Evolutionary conservation across 352 stramenopile species (phyloP).

Genomic region (Pythium aphanidermatum): DNA sequence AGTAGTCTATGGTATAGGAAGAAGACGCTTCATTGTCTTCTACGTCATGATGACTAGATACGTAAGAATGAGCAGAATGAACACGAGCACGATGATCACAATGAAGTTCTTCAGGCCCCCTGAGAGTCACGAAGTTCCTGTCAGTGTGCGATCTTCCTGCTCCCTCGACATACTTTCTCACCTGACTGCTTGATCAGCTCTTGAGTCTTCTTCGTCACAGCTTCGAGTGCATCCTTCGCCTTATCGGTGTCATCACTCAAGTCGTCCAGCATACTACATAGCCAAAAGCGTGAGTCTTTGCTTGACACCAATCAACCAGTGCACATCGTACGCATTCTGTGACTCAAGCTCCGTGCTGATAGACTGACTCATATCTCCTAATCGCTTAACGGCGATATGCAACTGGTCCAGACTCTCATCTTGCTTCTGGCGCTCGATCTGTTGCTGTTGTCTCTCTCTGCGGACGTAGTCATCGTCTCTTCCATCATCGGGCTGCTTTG

Average conservation of each 20-base stretch:
- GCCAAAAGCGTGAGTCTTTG: background rate
- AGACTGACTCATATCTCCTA: slow-evolving; percentile 79
- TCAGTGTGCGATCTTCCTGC: too few species aligned
- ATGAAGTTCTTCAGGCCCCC: slow-evolving; percentile 84
- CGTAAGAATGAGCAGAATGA: slow-evolving; percentile 80
- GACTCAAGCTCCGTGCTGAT: slow-evolving; percentile 81
- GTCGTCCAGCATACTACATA: slow-evolving; percentile 80
- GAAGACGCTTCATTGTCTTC: too few species aligned
- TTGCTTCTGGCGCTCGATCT: slow-evolving; percentile 75
- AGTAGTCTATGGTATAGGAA: slow-evolving; percentile 17
- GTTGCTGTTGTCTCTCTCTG: slow-evolving; percentile 45
- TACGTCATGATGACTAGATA: slow-evolving; percentile 87
- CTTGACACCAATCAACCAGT: too few species aligned
- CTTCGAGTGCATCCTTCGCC: slow-evolving; percentile 58
- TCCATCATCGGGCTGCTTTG: slow-evolving; percentile 27
- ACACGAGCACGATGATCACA: slow-evolving; percentile 80
- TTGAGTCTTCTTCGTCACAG: slow-evolving; percentile 81
- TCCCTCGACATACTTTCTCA: too few species aligned
- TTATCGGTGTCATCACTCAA: slow-evolving; percentile 82
- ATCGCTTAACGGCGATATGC: slow-evolving; percentile 67
- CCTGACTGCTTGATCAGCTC: slow-evolving; percentile 81
- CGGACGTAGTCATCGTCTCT: slow-evolving; percentile 50
- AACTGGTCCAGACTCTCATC: slow-evolving; percentile 79
- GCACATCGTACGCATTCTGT: slow-evolving; percentile 70
- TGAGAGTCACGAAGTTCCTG: slow-evolving; percentile 6